These are phyloP conservation scores for Arctium lappa DNA, from an alignment of 129 eudicot species.

Conservation along the genomic window DNA sequence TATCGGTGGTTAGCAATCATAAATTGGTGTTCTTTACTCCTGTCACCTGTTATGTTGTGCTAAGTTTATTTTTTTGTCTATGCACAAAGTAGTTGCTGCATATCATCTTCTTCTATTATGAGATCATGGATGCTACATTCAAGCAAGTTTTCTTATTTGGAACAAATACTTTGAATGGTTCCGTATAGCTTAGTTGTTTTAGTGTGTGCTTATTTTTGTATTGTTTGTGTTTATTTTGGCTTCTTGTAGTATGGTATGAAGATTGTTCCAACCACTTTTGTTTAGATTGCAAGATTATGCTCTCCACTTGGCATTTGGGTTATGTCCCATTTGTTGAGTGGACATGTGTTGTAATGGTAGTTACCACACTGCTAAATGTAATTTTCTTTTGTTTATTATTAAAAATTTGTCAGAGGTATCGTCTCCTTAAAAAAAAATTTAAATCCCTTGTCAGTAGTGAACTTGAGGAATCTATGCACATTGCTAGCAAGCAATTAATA, in stretches of 20 bases:
- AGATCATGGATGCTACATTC: not conserved
- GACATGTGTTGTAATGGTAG: not conserved
- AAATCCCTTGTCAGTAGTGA: not conserved
- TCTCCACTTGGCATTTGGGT: not conserved
- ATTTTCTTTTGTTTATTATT: not conserved
- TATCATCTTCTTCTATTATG: not conserved
- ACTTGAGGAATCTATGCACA: not conserved
- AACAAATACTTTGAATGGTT: not conserved
- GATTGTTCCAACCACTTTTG: not conserved
- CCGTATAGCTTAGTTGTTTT: not conserved
- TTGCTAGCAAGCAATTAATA: not conserved
- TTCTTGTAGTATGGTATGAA: not conserved
- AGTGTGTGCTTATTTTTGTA: not conserved
- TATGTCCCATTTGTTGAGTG: not conserved
- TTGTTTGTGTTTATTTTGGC: not conserved
- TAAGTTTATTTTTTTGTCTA: too few species aligned
- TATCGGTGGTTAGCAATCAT: too few species aligned
- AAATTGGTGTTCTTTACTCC: too few species aligned
- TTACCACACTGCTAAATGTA: not conserved
- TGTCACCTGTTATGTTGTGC: too few species aligned
- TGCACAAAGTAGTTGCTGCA: too few species aligned
- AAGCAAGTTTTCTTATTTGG: not conserved
- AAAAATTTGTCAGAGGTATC: not conserved
- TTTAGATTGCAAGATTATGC: not conserved
- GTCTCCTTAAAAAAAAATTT: not conserved